Evolutionary conservation across 805 yeast species (phyloP), one percentile per base, ranked within the genome.

Genomic region (Maudiozyma barnettii): DNA sequence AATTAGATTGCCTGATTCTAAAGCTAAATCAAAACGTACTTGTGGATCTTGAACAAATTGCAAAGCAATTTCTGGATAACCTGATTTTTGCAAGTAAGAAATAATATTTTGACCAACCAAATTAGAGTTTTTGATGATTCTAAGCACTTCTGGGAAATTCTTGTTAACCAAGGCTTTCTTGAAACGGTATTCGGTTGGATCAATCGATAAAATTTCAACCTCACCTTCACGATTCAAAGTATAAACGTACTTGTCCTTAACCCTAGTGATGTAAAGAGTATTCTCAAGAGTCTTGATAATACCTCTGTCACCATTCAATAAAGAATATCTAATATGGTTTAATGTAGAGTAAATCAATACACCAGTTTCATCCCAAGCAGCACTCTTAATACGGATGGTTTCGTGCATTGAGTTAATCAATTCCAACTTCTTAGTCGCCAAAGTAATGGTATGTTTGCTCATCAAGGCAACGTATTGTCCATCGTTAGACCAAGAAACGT

Each of bases 31-130:
- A 60, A 93, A 91, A 67, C 96, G 79, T 39, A 97, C 87, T 65
- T 90, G 96, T 5, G 98, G 84, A 64, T 93, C 99, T 68, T 89
- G 84, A 46, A 93, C 99, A 62, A 93, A 95, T 67, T 91, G 97
- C 52, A 93, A 75, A 2, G 99, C 99, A 66, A 93, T 82, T 68
- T 93, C 99, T 23, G 99, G 98, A 64, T 84, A 91, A 2, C 99
- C 99, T 62, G 87, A 79, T 71, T 90, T 84, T 66, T 93, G 95
- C 60, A 93, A 75, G 65, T 91, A 93, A 4, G 95, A 93, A 64
- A 93, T 90, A 62, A 93, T 93, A 65, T 90, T 88, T 71, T 95
- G 97, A 54, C 99, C 99, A 45, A 93, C 99, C 61, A 93, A 75
- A 60, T 86, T 89, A 20, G 98, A 90, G 49, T 77, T 80, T 61